Conservation (phyloP, 768 basidiomycete genomes). For the Russula emetica region DNA sequence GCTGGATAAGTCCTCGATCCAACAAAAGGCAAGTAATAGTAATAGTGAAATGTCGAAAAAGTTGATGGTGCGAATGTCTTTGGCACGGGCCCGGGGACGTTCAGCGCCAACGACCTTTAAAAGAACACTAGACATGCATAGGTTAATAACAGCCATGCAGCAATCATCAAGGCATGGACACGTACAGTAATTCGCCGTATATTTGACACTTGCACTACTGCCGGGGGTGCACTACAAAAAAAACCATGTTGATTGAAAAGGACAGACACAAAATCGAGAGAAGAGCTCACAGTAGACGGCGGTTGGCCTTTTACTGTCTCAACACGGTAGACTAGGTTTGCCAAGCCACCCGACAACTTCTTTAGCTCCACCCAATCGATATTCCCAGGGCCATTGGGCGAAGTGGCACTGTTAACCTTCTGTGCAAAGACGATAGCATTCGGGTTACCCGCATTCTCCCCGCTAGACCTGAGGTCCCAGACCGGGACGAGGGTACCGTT, state of each 20-base stretch:
- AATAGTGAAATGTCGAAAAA: no score
- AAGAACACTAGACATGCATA: neutral
- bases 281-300: slow-evolving; percentile 5
- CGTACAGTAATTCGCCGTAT: slow-evolving; percentile 24
- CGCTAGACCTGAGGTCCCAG: slow-evolving; percentile 22
- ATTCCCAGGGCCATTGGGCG: slow-evolving; percentile 3
- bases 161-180: neutral
- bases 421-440: slow-evolving; percentile 12
- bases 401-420: slow-evolving; percentile 4
- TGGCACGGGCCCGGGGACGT: neutral
- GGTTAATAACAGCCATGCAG: neutral
- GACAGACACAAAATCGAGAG: neutral
- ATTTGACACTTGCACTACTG: slow-evolving; percentile 8
- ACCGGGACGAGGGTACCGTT: slow-evolving; percentile 1
- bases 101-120: neutral
- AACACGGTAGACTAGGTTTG: slow-evolving; percentile 18
- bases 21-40: no score
- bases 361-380: slow-evolving; percentile 24
- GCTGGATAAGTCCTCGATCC: no score
- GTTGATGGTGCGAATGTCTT: no score
- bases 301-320: slow-evolving; percentile 18
- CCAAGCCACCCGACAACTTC: neutral
- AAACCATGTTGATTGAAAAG: neutral
- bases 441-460: neutral
- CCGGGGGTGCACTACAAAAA: slow-evolving; percentile 18